Conservation (phyloP, 352 stramenopile genomes). For the Phytophthora parvispora region DNA sequence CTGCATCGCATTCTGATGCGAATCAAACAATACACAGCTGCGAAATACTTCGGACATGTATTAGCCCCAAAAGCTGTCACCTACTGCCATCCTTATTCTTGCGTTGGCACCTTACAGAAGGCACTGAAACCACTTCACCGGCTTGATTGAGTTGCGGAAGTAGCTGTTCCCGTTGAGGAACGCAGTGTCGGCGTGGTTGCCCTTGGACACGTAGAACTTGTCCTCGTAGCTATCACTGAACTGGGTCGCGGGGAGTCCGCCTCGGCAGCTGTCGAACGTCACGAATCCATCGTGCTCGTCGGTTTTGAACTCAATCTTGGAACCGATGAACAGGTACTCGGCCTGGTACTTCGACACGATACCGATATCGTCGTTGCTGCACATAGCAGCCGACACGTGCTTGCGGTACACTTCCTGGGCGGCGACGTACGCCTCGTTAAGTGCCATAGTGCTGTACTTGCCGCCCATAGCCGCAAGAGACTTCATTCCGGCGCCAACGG, state of each 20-base stretch:
- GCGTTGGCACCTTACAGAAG: slow-evolving; percentile 38
- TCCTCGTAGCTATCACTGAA: slow-evolving; percentile 52
- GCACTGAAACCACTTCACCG: slow-evolving; percentile 73
- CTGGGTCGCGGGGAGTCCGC: slow-evolving; percentile 35
- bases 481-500: slow-evolving; percentile 38
- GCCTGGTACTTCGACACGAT: slow-evolving; percentile 42
- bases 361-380: slow-evolving; percentile 46
- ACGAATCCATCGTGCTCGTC: slow-evolving; percentile 45
- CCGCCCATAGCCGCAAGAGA: slow-evolving; percentile 53
- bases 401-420: slow-evolving; percentile 44
- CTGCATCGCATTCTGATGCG: background rate
- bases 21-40: background rate
- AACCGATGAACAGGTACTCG: slow-evolving; percentile 27
- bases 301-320: slow-evolving; percentile 32
- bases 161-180: slow-evolving; percentile 63
- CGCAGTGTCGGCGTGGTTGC: slow-evolving; percentile 71
- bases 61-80: background rate
- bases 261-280: slow-evolving; percentile 60
- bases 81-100: background rate
- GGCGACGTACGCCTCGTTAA: slow-evolving; percentile 40
- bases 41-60: background rate
- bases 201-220: slow-evolving; percentile 63
- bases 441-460: slow-evolving; percentile 37
- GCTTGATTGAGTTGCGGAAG: slow-evolving; percentile 53
- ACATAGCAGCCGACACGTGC: slow-evolving; percentile 52